A percentile compares a stretch with the other conserved stretches of the same genome.
These are phyloP conservation scores for Trypanosoma lewisi DNA, from an alignment of 208 protist genomes.

Conservation along the genomic window DNA sequence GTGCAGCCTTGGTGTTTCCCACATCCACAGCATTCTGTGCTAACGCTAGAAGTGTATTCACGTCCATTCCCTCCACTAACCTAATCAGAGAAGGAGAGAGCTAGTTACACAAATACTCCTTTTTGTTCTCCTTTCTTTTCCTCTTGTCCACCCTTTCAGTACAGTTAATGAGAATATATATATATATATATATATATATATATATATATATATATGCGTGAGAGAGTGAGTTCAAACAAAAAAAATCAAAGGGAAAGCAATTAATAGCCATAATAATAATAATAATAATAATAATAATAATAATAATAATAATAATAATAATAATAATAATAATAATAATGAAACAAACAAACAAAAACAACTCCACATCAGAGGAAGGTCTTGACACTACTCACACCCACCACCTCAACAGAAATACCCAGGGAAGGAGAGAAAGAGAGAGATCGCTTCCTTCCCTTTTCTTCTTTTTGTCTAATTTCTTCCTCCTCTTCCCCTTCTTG, in stretches of 20 bases:
- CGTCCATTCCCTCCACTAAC: slow-evolving; percentile 48
- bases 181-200: too few species aligned
- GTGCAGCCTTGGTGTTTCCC: slow-evolving; percentile 79
- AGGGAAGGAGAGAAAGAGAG: not conserved
- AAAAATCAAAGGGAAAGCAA: not conserved
- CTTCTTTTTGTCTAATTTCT: not conserved
- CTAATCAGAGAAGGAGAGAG: not conserved
- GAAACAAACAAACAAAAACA: not conserved
- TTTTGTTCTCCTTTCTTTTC: not conserved
- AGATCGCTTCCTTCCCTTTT: not conserved
- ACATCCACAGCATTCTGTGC: slow-evolving; percentile 84
- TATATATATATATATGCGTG: too few species aligned
- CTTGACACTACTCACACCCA: too few species aligned
- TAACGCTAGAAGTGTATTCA: slow-evolving; percentile 63
- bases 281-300: too few species aligned
- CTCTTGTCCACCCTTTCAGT: not conserved
- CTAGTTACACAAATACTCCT: not conserved
- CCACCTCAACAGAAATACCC: slow-evolving; percentile 1
- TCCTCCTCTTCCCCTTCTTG: too few species aligned
- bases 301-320: too few species aligned
- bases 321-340: too few species aligned
- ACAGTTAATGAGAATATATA: not conserved
- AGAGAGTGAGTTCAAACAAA: too few species aligned
- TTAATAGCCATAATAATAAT: not conserved
- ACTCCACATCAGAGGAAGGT: too few species aligned